A percentile compares a stretch with the other conserved stretches of the same genome.
Conservation (phyloP, 1,284 basidiomycete genomes). For the Cystobasidium pallidum region DNA sequence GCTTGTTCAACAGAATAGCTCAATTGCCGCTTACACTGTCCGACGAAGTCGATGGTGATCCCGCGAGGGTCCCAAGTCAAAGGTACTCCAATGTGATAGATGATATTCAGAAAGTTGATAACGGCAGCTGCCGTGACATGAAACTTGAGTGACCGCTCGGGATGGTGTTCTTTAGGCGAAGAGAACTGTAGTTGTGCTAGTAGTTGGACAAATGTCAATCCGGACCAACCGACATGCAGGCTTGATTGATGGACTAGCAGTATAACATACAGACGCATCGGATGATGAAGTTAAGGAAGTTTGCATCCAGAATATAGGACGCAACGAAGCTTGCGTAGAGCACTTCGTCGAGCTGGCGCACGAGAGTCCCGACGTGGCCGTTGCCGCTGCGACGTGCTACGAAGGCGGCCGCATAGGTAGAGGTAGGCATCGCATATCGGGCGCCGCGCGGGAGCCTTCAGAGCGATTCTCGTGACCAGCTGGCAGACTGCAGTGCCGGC, state of each 20-base stretch:
- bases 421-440: conserved; percentile 26
- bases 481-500: no score
- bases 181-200: conserved; percentile 34
- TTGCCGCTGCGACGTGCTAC: conserved; percentile 21
- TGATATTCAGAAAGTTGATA: conserved; percentile 29
- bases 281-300: conserved; percentile 34
- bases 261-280: conserved; percentile 14
- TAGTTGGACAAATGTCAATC: neutral
- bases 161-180: conserved; percentile 39
- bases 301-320: conserved; percentile 37
- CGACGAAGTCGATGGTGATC: conserved; percentile 38
- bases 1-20: neutral
- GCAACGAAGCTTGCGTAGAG: conserved; percentile 34
- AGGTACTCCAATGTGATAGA: conserved; percentile 35
- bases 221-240: neutral
- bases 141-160: conserved; percentile 39
- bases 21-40: conserved; percentile 29
- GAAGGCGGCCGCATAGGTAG: conserved; percentile 15
- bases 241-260: no score
- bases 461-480: no score
- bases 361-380: conserved; percentile 22
- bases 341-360: conserved; percentile 31
- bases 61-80: conserved; percentile 28
- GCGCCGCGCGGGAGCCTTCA: no score
- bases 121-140: conserved; percentile 17